Conservation (phyloP, 495 filamentous ascomycete species). For the Echria macrotheca region DNA sequence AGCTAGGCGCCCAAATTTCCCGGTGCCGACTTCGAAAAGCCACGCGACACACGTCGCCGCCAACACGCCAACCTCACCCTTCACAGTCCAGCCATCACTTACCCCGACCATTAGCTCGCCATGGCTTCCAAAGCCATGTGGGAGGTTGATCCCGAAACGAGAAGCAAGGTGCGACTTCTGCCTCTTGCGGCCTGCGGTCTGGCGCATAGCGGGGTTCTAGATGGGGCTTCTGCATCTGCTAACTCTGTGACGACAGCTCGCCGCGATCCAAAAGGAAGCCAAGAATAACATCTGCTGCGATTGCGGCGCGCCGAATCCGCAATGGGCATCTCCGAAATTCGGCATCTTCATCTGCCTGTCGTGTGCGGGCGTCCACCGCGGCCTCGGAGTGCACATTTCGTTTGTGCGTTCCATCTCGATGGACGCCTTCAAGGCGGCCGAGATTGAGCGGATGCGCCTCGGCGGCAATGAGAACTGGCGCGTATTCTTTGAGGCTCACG, state of each 20-base stretch:
- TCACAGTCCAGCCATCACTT: not conserved
- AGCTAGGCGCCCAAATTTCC: not conserved
- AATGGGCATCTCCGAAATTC: constrained; percentile 78
- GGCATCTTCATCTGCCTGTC: constrained; percentile 93
- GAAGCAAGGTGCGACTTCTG: constrained; percentile 63
- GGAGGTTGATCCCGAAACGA: constrained; percentile 96
- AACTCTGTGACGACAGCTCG: constrained; percentile 51
- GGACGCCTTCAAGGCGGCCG: constrained; percentile 89
- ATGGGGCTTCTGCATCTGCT: not conserved
- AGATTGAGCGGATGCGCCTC: constrained; percentile 79
- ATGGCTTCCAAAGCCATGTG: constrained; percentile 66
- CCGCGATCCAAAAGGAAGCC: constrained; percentile 79
- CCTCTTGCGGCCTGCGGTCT: not conserved
- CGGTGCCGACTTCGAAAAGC: no score
- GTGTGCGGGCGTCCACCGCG: constrained; percentile 91
- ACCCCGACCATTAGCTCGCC: constrained; percentile 12
- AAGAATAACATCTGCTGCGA: constrained; percentile 88
- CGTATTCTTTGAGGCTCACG: constrained; percentile 70
- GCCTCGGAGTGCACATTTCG: constrained; percentile 94
- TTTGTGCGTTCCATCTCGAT: constrained; percentile 95
- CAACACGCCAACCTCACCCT: constrained; percentile 2
- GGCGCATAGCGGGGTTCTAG: not conserved
- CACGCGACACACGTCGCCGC: not conserved
- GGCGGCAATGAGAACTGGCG: constrained; percentile 87
- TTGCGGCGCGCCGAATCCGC: constrained; percentile 87